Evolutionary conservation across 2,329 filamentous ascomycete genomes (phyloP), one percentile per base, ranked within the genome.

Genomic region (Hypoxylon sp.): DNA sequence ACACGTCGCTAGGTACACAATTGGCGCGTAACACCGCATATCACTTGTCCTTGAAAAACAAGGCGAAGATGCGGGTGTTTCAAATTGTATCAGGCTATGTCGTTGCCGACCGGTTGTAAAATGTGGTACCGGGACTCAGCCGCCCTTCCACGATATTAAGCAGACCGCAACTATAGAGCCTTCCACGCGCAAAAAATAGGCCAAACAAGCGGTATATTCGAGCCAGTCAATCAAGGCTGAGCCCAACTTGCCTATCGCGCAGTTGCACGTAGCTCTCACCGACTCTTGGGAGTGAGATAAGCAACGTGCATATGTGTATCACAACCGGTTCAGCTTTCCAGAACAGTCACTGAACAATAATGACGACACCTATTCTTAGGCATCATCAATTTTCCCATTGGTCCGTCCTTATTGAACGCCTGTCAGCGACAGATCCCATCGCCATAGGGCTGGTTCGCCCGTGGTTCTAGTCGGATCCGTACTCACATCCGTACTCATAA

Each of bases 121-220:
- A 29, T 35, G 54, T 54, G 52, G 33, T 19, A 63, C 53, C 19
- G 37, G 14, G 44, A n/a, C 14, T 35, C 65, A 47, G 52, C 24
- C 39, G 66, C 35, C 17, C 59, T 65, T 61, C 61, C 29, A 33
- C n/a, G 31, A 51, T 60, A 59, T 59, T 70, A 70, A 51, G 65
- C 54, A 68, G 68, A 71, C 68, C 68, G 68, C 68, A 68, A 71
- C 8, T 68, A 35, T 61, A 58, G 14, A 66, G 65, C 35, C n/a
- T 39, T 33, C 5, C 22, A 3, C 6, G 8, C 14, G 3, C 52
- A 11, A 52, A 9, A 51, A 39, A 9, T 39, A 75, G 69, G 72
- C 65, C 67, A 71, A 72, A 76, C 70, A 70, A 62, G 71, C 73
- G 75, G 74, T 59, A 75, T 76, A 44, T 59, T 24, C 10, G 68